Evolutionary conservation across 495 filamentous ascomycete genomes (phyloP).

Genomic region (Penicillium arizonense): DNA sequence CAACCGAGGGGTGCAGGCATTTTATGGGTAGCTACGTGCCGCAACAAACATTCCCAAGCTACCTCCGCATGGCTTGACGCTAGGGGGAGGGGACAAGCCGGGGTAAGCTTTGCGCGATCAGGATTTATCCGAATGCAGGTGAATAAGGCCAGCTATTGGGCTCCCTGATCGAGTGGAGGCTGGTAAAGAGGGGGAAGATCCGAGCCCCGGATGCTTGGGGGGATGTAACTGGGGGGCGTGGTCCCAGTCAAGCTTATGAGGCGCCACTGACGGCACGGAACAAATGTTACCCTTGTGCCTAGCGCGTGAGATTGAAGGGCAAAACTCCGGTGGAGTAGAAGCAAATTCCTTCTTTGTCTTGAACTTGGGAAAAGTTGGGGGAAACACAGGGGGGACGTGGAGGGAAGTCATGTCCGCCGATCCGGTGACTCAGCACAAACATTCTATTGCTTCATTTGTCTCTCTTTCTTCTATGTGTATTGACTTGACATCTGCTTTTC

Average conservation of each 20-base stretch:
- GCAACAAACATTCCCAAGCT: slow-evolving; percentile 17
- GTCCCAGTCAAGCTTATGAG: slow-evolving; percentile 9
- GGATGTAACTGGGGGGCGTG: background rate
- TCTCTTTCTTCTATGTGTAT: too few relatives aligned
- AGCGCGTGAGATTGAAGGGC: slow-evolving; percentile 1
- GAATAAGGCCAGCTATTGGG: slow-evolving; percentile 13
- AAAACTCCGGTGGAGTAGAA: slow-evolving; percentile 22
- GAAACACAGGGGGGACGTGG: background rate
- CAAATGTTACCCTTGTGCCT: slow-evolving; percentile 3
- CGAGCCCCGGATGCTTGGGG: slow-evolving; percentile 14
- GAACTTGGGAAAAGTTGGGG: background rate
- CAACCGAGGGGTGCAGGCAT: slow-evolving; percentile 27
- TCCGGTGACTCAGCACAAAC: background rate
- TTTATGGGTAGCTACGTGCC: slow-evolving; percentile 20
- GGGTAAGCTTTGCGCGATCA: slow-evolving; percentile 19
- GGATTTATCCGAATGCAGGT: slow-evolving; percentile 24
- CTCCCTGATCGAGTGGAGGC: background rate
- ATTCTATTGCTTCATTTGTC: background rate
- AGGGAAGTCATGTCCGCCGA: background rate
- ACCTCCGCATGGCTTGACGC: slow-evolving; percentile 27
- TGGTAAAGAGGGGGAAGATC: slow-evolving; percentile 17
- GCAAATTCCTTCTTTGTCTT: background rate
- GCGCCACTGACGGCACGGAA: slow-evolving; percentile 8
- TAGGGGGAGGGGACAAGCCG: slow-evolving; percentile 26
- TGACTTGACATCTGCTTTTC: too few relatives aligned